Evolutionary conservation across 495 filamentous ascomycete species (phyloP), one percentile per base, ranked within the genome.

Genomic region (Cercophora newfieldiana): DNA sequence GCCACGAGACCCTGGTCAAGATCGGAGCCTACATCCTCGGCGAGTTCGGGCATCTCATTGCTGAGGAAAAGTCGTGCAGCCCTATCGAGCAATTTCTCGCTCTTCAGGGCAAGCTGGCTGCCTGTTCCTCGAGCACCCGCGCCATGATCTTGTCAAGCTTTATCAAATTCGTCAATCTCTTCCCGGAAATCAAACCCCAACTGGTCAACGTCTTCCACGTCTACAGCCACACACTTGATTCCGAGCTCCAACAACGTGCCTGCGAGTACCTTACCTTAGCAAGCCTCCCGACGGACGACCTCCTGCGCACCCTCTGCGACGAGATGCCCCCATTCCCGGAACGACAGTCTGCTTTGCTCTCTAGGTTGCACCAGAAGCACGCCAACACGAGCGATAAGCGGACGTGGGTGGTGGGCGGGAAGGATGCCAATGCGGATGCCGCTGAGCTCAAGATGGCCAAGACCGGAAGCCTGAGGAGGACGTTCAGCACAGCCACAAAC

Each of bases 291-390:
- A 91, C 91, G 2, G 96, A 99, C 68, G 93, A 98, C 68, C 86
- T 99, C 19, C 83, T 99, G 12, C 90, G 96, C 56, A 98, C 96
- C 1, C 91, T 99, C 1, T 97, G 92, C 77, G 96, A 99, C 72
- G 96, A 99, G 74, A 98, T 99, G 96, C 96, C 96, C 16, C 94
- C 96, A 0, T 99, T 98, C 81, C 96, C 96, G 0, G 94, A 99
- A 76, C 87, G 96, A 59, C 86, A 94, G 21, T 97, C 94, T 3
- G 95, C 95, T 1, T 81, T 99, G 28, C 80, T 99, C 26, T 97
- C 94, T 16, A 86, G 96, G 37, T 85, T 99, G 30, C 95, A 98
- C 75, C 91, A 95, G 78, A 97, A 94, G 78, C 93, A 95, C 68
- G 91, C 91, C 21, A 89, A 89, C 53, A 93, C 92, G 2, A 94